These are phyloP conservation scores for Exserohilum rostratum DNA, from an alignment of 2,329 filamentous ascomycete genomes.

Conservation along the genomic window DNA sequence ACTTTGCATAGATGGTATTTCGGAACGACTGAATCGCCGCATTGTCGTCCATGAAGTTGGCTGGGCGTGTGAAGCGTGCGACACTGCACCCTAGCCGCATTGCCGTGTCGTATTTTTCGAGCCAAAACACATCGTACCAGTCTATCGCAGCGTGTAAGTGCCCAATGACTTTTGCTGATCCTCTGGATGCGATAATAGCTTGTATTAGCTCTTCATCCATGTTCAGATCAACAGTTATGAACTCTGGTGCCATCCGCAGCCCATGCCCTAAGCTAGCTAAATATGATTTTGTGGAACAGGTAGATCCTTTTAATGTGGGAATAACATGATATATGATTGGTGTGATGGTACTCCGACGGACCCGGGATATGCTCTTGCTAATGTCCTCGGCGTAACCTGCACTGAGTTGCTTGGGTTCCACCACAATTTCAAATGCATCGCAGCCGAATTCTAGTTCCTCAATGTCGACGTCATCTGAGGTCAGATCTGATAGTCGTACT, in stretches of 20 bases:
- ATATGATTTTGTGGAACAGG: slow-evolving; percentile 50
- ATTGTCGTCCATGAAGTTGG: slow-evolving; percentile 65
- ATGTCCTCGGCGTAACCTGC: slow-evolving; percentile 51
- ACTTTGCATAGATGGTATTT: slow-evolving; percentile 54
- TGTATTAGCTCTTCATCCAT: slow-evolving; percentile 60
- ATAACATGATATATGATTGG: slow-evolving; percentile 52
- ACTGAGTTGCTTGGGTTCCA: slow-evolving; percentile 48
- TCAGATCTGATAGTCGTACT: slow-evolving; percentile 64
- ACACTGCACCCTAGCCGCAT: slow-evolving; percentile 65
- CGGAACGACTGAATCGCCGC: slow-evolving; percentile 65
- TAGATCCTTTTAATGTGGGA: slow-evolving; percentile 29
- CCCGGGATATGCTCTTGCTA: slow-evolving; percentile 62
- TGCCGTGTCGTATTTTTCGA: slow-evolving; percentile 64
- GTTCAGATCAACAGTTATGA: slow-evolving; percentile 63
- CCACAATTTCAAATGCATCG: slow-evolving; percentile 69
- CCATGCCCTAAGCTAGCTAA: slow-evolving; percentile 64
- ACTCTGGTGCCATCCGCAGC: slow-evolving; percentile 69
- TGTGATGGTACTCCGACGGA: slow-evolving; percentile 66
- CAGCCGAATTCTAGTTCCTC: slow-evolving; percentile 68
- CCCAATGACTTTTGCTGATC: slow-evolving; percentile 67
- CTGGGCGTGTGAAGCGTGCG: slow-evolving; percentile 65
- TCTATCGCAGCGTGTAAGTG: slow-evolving; percentile 57
- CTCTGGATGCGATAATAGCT: slow-evolving; percentile 58
- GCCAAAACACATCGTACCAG: slow-evolving; percentile 64
- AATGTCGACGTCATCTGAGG: slow-evolving; percentile 62